Base-by-base conservation (phyloP, 148 eudicot genomes). In the Amaranthus hypochondriacus region DNA sequence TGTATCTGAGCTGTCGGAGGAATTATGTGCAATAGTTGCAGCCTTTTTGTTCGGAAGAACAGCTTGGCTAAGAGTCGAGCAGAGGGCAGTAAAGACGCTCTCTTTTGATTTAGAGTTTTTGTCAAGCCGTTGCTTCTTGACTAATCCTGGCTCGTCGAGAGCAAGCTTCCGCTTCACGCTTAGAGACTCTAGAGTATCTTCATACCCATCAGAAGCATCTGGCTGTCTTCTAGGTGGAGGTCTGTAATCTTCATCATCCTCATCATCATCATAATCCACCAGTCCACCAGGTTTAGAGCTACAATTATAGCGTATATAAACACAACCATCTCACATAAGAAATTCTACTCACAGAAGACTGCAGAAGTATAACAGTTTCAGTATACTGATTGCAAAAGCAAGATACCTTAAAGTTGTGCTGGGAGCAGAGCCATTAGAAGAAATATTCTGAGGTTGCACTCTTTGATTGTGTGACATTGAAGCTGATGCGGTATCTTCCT, bases 241-340 rank as follows among this genome's bases (percentile, higher is more conserved):
- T 81, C 82, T 87, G 87, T 89, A 92, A 71, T 89, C 92, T 77
- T 90, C 94, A 78, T 95, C 99, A 58, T 93, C 98, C 77, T 95
- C 99, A 57, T 95, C 98, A 70, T 92, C 97, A 43, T 86, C 97
- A 76, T 92, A 92, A 76, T 96, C 97, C 86, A 96, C 99, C 54
- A 96, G 86, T 54, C 91, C 91, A 78, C 92, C 88, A 74, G 91
- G 75, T 75, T 81, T 92, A 66, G 88, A 71, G 80, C 90, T 81
- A 82, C 49, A 71, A 68, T 68, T 15, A 53, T 68, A 4, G 48
- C 39, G 39, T 28, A 73, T 15, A 53, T 68, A 4, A 54, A 48
- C 62, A 6, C 48, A 68, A 11, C 67, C 10, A 71, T 69, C 50
- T 69, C 4, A 74, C 54, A 46, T 56, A 43, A 48, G 18, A 10